Evolutionary conservation across 352 stramenopile genomes (phyloP).

Genomic region (Phytophthora hybrid): DNA sequence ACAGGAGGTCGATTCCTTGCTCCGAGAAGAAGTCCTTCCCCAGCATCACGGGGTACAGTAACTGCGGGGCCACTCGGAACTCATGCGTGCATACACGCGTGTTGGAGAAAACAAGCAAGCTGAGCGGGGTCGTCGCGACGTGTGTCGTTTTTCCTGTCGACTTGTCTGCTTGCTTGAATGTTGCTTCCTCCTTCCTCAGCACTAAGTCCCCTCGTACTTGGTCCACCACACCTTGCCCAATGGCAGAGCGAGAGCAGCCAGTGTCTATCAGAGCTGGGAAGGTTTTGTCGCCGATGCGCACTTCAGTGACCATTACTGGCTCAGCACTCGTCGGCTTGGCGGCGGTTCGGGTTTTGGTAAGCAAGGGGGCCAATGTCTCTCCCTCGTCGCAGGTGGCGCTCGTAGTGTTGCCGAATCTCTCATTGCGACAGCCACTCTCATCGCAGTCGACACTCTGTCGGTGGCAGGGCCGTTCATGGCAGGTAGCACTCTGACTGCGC

Average conservation of each 20-base stretch:
- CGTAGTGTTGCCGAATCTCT: not conserved
- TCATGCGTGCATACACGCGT: slow-evolving; percentile 7
- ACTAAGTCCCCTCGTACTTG: not conserved
- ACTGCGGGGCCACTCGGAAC: not conserved
- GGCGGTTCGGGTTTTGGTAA: not conserved
- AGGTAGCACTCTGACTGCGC: not conserved
- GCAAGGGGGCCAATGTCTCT: not conserved
- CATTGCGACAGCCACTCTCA: not conserved
- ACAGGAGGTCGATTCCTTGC: slow-evolving; percentile 9
- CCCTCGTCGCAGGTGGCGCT: not conserved
- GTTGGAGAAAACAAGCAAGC: slow-evolving; percentile 1
- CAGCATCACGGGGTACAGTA: slow-evolving; percentile 10
- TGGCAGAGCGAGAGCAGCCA: slow-evolving; percentile 2
- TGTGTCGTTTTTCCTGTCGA: not conserved
- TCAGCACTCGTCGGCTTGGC: not conserved
- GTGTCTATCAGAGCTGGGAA: slow-evolving; percentile 9
- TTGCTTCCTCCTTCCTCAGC: not conserved
- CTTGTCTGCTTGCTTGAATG: slow-evolving; percentile 4
- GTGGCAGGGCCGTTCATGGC: not conserved
- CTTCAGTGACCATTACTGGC: slow-evolving; percentile 2
- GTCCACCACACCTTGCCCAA: slow-evolving; percentile 1
- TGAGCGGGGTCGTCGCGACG: not conserved
- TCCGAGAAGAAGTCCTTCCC: slow-evolving; percentile 12
- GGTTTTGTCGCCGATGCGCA: not conserved
- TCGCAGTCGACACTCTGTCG: not conserved